Evolutionary conservation across 1,284 basidiomycete species (phyloP), one percentile per base, ranked within the genome.

Genomic region (Rhodotorula sp.): DNA sequence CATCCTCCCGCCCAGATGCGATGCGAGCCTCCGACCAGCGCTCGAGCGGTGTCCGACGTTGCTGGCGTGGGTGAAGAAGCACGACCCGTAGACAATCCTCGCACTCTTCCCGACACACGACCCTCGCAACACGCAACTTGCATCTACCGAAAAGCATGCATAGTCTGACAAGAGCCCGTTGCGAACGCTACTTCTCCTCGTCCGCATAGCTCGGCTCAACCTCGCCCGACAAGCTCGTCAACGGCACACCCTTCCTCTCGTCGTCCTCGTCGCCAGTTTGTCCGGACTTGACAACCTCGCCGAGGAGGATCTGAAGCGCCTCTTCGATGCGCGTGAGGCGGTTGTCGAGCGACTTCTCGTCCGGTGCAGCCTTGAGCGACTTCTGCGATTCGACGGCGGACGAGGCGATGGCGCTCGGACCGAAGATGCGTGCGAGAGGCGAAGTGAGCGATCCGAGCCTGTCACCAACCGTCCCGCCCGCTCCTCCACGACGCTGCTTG

Each of bases 261-360:
- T 30, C 44, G 19, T 13, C 32, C n/a, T 51, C 52, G 9, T 30
- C 56, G 10, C 48, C 39, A 9, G 34, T 27, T 27, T 29, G 46
- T 7, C 60, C 30, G 15, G 52, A 58, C 60, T 52, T 67, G 44
- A 63, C 61, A 9, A 73, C 54, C 54, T 73, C 71, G 2, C 62
- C 68, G 19, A 73, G 59, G 7, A 73, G 34, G 27, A 73, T 46
- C 51, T 59, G 60, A 24, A 73, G 32, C 34, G 66, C 68, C 39
- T 67, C 66, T 48, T 73, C 71, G 48, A 73, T 73, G 22, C 62
- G 53, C 24, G 27, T 51, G n/a, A 73, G 59, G 27, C 71, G 58
- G 29, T 58, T 61, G 53, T 65, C 56, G 19, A 70, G 30, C 8
- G 47, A 54, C 39, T 44, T 44, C 39, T 44, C 39, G 19, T 44